Evolutionary conservation across 73 alveolate genomes (phyloP).

Genomic region (Breviolum minutum): DNA sequence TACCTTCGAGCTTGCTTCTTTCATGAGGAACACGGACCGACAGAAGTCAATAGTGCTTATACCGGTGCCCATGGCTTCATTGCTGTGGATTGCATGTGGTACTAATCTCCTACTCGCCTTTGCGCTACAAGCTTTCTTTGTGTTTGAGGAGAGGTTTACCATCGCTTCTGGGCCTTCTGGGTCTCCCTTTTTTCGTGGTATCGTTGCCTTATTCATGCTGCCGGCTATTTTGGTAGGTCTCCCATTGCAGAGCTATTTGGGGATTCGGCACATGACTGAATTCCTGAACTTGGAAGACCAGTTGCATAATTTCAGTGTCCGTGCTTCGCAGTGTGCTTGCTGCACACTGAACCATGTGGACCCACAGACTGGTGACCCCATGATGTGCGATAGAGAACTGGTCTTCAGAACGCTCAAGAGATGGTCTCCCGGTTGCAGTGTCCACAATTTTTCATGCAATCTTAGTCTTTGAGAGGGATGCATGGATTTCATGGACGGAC

Average conservation of each 20-base stretch:
- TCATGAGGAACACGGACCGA: neutral
- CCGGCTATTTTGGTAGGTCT: neutral
- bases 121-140: no score
- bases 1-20: slow-evolving; percentile 1
- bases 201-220: neutral
- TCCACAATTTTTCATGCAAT: no score
- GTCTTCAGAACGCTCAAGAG: slow-evolving; percentile 20
- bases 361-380: slow-evolving; percentile 16
- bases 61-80: neutral
- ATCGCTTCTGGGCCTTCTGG: slow-evolving; percentile 1
- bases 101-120: no score
- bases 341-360: slow-evolving; percentile 4
- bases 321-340: slow-evolving; percentile 31
- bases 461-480: neutral
- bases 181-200: neutral
- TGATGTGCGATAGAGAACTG: neutral
- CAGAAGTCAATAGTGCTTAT: neutral
- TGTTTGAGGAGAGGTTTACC: neutral
- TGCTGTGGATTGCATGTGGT: neutral
- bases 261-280: slow-evolving; percentile 4
- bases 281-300: neutral
- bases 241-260: neutral
- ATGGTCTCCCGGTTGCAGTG: neutral
- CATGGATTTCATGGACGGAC: no score
- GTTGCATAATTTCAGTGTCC: neutral